Evolutionary conservation across 352 stramenopile genomes (phyloP).

Genomic region (Pythium coloratum): DNA sequence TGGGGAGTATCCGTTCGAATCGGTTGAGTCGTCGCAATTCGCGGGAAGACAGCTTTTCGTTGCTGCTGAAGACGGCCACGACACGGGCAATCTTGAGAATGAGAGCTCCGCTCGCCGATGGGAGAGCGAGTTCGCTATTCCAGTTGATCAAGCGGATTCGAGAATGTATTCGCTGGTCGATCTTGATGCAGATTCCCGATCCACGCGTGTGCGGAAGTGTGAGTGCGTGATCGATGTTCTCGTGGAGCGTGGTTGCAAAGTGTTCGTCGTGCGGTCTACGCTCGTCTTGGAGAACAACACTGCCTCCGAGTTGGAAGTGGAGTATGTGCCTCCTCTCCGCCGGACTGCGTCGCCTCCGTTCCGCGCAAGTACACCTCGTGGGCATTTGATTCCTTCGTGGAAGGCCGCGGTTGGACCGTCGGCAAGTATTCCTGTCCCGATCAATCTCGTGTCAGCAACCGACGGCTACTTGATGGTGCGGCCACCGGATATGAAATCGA

Average conservation of each 20-base stretch:
- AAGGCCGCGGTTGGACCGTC: constrained; percentile 61
- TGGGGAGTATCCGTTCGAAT: constrained; percentile 24
- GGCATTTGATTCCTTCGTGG: constrained; percentile 61
- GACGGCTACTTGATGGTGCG: constrained; percentile 76
- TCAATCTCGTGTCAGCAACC: constrained; percentile 72
- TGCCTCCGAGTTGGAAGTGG: constrained; percentile 78
- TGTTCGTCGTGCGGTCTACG: constrained; percentile 83
- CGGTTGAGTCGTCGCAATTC: constrained; percentile 17
- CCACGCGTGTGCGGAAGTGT: constrained; percentile 61
- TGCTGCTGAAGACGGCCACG: constrained; percentile 51
- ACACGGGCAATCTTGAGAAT: constrained; percentile 16
- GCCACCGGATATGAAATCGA: constrained; percentile 56
- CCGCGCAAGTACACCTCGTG: constrained; percentile 31
- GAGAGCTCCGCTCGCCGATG: constrained; percentile 38
- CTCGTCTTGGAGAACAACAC: constrained; percentile 85
- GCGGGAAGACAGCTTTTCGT: constrained; percentile 65
- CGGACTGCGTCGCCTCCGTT: constrained; percentile 38
- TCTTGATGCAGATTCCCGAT: constrained; percentile 46
- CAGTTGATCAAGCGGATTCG: constrained; percentile 83
- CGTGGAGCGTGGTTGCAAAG: constrained; percentile 85
- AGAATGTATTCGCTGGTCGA: constrained; percentile 81
- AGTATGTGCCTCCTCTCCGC: constrained; percentile 69
- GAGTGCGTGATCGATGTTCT: constrained; percentile 87
- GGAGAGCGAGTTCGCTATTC: constrained; percentile 75
- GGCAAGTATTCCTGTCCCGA: constrained; percentile 61